A percentile compares a stretch with the other conserved stretches of the same genome.
These are phyloP conservation scores for Botrytis elliptica DNA, from an alignment of 2,329 filamentous ascomycete species.

Conservation along the genomic window DNA sequence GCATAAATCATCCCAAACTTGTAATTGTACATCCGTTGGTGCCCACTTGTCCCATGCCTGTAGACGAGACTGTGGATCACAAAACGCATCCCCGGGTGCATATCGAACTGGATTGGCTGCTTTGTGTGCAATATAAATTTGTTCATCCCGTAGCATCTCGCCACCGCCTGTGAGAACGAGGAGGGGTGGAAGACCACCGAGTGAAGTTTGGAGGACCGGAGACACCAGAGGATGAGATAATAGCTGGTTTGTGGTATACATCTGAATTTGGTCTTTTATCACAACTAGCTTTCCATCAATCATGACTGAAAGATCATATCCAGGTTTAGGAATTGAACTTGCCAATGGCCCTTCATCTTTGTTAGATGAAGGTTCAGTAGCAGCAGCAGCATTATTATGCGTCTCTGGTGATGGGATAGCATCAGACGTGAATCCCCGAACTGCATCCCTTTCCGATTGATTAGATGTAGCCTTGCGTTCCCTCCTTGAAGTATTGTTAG, in stretches of 20 bases:
- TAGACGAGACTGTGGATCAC: slow-evolving; percentile 55
- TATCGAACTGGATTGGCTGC: slow-evolving; percentile 81
- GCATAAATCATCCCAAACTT: slow-evolving; percentile 94
- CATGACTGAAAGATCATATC: slow-evolving; percentile 57
- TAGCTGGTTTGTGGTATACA: slow-evolving; percentile 80
- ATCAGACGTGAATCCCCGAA: slow-evolving; percentile 41
- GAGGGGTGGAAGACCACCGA: slow-evolving; percentile 86
- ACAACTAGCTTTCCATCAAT: slow-evolving; percentile 70
- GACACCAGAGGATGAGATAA: slow-evolving; percentile 87
- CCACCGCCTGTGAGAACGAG: slow-evolving; percentile 85
- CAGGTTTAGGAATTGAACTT: slow-evolving; percentile 39
- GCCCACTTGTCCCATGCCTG: slow-evolving; percentile 56
- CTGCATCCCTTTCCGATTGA: slow-evolving; percentile 41
- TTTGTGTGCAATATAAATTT: slow-evolving; percentile 93
- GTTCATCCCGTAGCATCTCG: slow-evolving; percentile 88
- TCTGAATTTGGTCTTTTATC: slow-evolving; percentile 90
- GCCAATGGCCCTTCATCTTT: slow-evolving; percentile 30
- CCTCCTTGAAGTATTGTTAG: slow-evolving; percentile 53
- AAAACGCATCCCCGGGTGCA: slow-evolving; percentile 61
- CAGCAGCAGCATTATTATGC: slow-evolving; percentile 39
- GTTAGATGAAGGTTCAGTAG: slow-evolving; percentile 36
- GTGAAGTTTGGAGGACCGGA: slow-evolving; percentile 79
- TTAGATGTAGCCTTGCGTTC: slow-evolving; percentile 30
- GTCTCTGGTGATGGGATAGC: slow-evolving; percentile 31
- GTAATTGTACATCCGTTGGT: slow-evolving; percentile 88